These are phyloP conservation scores for Termitomyces sp. DNA, from an alignment of 768 basidiomycete genomes.

Conservation along the genomic window DNA sequence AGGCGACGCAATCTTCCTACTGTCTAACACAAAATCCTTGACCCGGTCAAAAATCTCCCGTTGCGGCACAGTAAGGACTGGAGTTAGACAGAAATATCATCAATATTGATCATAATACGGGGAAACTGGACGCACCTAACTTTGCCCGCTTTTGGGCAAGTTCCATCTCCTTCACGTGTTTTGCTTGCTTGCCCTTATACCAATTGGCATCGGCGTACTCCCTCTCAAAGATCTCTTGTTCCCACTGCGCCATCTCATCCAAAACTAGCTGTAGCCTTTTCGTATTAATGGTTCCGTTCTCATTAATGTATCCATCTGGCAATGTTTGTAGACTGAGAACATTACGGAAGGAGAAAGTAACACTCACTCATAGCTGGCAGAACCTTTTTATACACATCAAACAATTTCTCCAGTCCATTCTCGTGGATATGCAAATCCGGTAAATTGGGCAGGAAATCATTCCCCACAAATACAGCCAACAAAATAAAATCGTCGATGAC, in stretches of 20 bases:
- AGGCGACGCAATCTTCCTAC: slow-evolving; percentile 28
- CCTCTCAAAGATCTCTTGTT: slow-evolving; percentile 87
- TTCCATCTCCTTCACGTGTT: slow-evolving; percentile 65
- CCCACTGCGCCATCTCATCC: slow-evolving; percentile 85
- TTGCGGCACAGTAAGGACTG: slow-evolving; percentile 72
- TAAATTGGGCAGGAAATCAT: slow-evolving; percentile 95
- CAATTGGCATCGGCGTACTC: slow-evolving; percentile 88
- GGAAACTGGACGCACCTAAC: slow-evolving; percentile 49
- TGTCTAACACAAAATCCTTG: slow-evolving; percentile 65
- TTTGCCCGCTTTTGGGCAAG: slow-evolving; percentile 52
- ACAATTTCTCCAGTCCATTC: slow-evolving; percentile 89
- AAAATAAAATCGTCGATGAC: slow-evolving; percentile 98
- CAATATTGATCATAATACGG: not conserved
- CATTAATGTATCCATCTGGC: slow-evolving; percentile 90
- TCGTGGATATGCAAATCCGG: slow-evolving; percentile 98
- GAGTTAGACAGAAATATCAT: not conserved
- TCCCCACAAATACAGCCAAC: slow-evolving; percentile 95
- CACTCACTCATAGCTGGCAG: slow-evolving; percentile 68
- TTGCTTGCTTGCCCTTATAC: slow-evolving; percentile 91
- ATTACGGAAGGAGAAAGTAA: not conserved
- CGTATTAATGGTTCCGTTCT: slow-evolving; percentile 78
- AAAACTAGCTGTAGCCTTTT: slow-evolving; percentile 81
- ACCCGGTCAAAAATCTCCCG: slow-evolving; percentile 77
- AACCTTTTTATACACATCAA: slow-evolving; percentile 93
- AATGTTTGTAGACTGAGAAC: not conserved